Base-by-base conservation (phyloP, 805 yeast genomes). In the Blastobotrys peoriensis region DNA sequence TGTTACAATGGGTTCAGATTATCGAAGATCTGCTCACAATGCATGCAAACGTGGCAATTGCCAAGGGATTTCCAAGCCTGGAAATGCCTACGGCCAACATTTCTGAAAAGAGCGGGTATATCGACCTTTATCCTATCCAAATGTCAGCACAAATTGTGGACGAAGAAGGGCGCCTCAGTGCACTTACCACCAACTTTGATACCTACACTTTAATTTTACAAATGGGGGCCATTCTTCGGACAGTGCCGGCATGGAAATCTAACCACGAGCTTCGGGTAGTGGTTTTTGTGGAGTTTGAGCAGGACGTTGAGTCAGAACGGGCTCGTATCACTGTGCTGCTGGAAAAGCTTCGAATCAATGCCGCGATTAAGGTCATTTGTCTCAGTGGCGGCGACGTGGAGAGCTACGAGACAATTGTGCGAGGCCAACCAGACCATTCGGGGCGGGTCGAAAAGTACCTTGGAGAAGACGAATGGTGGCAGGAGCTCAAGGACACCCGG, bases 121-220 rank as follows among this genome's bases (percentile, higher is more conserved):
- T 93, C 56, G 99, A 93, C 61, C 66, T 93, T 33, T 93, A 94
- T 62, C 98, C 99, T 0, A 89, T 93, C 53, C 98, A 93, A 58
- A 93, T 93, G 97, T 81, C 94, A 3, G 91, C 95, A 0, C 79
- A 81, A 36, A 77, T 86, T 41, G 71, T 78, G 38, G 78, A 81
- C 45, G 75, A 74, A 19, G 73, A 77, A 42, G 89, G 89, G 3
- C 73, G 69, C 22, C 38, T 46, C 8, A 51, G 57, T 38, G 76
- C 76, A 44, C 59, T 83, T 48, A 84, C 96, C 0, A 88, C 95
- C 2, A 93, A 93, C 58, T 88, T 93, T 60, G 99, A 93, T 62
- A 93, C 99, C 0, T 93, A 89, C 58, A 91, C 98, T 0, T 72
- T 93, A 57, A 93, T 93, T 51, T 67, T 94, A 47, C 99, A 93